These are phyloP conservation scores for Colletotrichum liaoningense DNA, from an alignment of 2,329 filamentous ascomycete genomes.

Conservation along the genomic window DNA sequence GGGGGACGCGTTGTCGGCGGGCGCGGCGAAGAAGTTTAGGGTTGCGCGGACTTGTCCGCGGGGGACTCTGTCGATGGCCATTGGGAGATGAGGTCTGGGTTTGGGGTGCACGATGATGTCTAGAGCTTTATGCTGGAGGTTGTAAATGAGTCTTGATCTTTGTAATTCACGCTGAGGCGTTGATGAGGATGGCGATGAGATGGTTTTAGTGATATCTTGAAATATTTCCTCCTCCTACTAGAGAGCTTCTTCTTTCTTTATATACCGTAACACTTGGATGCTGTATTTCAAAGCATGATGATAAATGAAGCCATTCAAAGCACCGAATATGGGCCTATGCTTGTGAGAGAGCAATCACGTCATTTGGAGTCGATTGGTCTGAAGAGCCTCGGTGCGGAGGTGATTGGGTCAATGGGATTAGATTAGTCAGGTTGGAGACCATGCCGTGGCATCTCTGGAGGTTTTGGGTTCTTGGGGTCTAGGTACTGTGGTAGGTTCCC, in stretches of 20 bases:
- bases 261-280: background rate
- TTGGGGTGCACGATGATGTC: background rate
- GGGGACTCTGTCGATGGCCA: conserved; percentile 57
- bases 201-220: background rate
- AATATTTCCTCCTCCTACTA: no score
- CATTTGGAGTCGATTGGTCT: conserved; percentile 22
- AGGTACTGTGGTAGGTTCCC: background rate
- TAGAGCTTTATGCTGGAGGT: background rate
- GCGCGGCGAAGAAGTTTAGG: conserved; percentile 75
- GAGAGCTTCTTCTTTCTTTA: background rate
- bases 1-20: conserved; percentile 68
- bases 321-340: background rate
- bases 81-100: conserved; percentile 34
- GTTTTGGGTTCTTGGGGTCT: background rate
- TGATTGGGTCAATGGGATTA: background rate
- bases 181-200: background rate
- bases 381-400: conserved; percentile 8
- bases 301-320: conserved; percentile 24
- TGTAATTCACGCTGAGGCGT: background rate
- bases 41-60: conserved; percentile 70
- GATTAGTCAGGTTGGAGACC: conserved; percentile 23
- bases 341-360: conserved; percentile 31
- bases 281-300: conserved; percentile 34
- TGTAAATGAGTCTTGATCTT: background rate
- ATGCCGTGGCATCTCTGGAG: background rate